Percentiles rank a stretch among this genome's conserved stretches.
These are phyloP conservation scores for Alnus rubra DNA, from an alignment of 306 rosid genomes.

Conservation along the genomic window DNA sequence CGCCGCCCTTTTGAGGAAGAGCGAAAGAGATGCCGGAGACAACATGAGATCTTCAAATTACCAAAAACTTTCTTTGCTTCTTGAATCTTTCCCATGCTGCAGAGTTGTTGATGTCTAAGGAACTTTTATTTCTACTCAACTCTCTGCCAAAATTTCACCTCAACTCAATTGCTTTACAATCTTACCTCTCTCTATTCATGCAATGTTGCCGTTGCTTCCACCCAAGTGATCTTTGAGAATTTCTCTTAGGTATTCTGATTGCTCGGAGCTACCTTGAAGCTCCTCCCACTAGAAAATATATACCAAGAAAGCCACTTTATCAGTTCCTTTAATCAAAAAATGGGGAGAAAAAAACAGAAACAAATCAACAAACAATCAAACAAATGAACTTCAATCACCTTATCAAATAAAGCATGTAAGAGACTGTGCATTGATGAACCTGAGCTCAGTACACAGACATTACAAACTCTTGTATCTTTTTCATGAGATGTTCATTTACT, in stretches of 20 bases:
- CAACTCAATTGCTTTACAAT: slow-evolving; percentile 23
- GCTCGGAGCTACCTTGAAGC: slow-evolving; percentile 67
- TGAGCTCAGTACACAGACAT: neutral
- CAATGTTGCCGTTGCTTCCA: slow-evolving; percentile 15
- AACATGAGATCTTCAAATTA: too few species aligned
- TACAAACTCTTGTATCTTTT: neutral
- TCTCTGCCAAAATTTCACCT: slow-evolving; percentile 16
- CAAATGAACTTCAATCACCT: neutral
- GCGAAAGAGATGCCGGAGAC: too few species aligned
- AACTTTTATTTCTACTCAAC: neutral
- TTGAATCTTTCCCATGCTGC: neutral
- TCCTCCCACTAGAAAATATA: slow-evolving; percentile 79
- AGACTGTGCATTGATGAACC: neutral
- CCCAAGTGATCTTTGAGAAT: slow-evolving; percentile 54
- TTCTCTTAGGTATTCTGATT: slow-evolving; percentile 62
- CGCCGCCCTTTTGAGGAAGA: too few species aligned
- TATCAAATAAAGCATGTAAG: neutral
- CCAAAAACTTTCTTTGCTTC: too few species aligned
- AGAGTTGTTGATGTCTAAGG: neutral
- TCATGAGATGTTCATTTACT: neutral
- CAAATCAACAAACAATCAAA: neutral
- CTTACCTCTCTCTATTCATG: slow-evolving; percentile 23
- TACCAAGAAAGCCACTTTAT: slow-evolving; percentile 8
- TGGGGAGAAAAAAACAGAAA: neutral
- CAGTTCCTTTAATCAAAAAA: neutral